Conservation (phyloP, 768 basidiomycete species). For the Lentinula sp. region DNA sequence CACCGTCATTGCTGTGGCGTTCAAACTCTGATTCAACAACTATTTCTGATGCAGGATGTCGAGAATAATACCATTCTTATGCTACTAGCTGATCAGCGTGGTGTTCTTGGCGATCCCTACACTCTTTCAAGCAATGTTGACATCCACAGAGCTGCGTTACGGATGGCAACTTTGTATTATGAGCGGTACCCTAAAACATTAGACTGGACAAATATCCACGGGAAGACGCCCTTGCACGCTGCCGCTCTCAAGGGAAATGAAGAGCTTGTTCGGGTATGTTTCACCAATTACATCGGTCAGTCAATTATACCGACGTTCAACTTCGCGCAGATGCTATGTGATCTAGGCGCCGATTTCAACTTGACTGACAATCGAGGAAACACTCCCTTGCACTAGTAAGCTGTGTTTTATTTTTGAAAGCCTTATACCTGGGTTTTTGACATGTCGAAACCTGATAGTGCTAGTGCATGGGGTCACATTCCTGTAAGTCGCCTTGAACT, state of each 20-base stretch:
- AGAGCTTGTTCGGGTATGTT: conserved; percentile 70
- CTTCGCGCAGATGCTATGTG: conserved; percentile 72
- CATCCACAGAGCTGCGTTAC: conserved; percentile 63
- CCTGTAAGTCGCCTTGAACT: conserved; percentile 39
- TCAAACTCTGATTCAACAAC: conserved; percentile 11
- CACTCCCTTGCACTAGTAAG: conserved; percentile 89
- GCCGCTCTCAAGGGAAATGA: conserved; percentile 87
- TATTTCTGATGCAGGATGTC: conserved; percentile 54
- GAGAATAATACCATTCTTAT: conserved; percentile 93
- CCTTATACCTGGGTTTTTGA: not conserved
- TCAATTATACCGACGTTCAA: conserved; percentile 5
- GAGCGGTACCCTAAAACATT: conserved; percentile 83
- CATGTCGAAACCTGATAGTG: conserved; percentile 35
- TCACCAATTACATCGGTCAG: conserved; percentile 7
- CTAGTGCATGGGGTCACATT: conserved; percentile 84
- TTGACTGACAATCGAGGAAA: conserved; percentile 89
- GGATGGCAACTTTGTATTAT: conserved; percentile 84
- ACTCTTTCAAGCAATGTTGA: conserved; percentile 47
- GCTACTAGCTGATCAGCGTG: conserved; percentile 80
- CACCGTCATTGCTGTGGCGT: conserved; percentile 4
- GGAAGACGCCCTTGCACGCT: conserved; percentile 87
- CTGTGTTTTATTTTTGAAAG: conserved; percentile 7
- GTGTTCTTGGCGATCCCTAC: conserved; percentile 40
- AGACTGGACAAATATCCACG: conserved; percentile 89
- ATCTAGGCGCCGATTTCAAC: conserved; percentile 86